These are phyloP conservation scores for Westerdykella ornata DNA, from an alignment of 2,329 filamentous ascomycete genomes.

Conservation along the genomic window DNA sequence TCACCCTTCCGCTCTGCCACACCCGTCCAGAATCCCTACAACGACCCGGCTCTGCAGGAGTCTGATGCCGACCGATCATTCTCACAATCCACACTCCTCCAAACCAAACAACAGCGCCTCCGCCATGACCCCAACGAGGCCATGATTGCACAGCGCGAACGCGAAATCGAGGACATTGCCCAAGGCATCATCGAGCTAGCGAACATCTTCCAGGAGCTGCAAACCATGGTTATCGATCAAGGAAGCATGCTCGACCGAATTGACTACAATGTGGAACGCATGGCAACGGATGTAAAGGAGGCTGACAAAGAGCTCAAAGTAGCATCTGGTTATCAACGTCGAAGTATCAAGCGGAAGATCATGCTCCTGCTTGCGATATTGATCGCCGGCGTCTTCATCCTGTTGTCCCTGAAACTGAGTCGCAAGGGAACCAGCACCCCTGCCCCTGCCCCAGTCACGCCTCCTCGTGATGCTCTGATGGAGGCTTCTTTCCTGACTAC, in stretches of 20 bases:
- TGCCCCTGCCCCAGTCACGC: constrained; percentile 13
- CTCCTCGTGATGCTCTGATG: constrained; percentile 15
- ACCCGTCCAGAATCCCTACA: constrained; percentile 57
- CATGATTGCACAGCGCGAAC: constrained; percentile 82
- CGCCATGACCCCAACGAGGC: constrained; percentile 64
- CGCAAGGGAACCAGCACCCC: constrained; percentile 29
- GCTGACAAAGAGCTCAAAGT: constrained; percentile 89
- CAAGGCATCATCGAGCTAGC: constrained; percentile 96
- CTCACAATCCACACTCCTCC: constrained; percentile 80
- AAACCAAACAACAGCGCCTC: constrained; percentile 58
- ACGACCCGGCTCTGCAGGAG: constrained; percentile 76
- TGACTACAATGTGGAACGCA: constrained; percentile 88
- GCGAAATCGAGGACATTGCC: constrained; percentile 95
- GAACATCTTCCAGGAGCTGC: constrained; percentile 92
- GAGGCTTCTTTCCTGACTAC: no score
- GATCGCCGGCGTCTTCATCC: constrained; percentile 78
- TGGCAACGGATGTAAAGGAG: constrained; percentile 86
- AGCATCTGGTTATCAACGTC: constrained; percentile 80
- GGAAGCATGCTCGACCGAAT: constrained; percentile 48
- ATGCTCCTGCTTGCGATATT: constrained; percentile 82
- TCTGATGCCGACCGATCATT: constrained; percentile 90
- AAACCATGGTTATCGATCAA: constrained; percentile 69
- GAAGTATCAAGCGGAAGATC: constrained; percentile 83
- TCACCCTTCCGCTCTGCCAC: constrained; percentile 43
- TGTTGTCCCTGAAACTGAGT: constrained; percentile 73